Percentiles rank a stretch among this genome's conserved stretches.
phyloP scores from a whole-genome alignment of 345 rosid species.

The Aquilaria malaccensis region DNA sequence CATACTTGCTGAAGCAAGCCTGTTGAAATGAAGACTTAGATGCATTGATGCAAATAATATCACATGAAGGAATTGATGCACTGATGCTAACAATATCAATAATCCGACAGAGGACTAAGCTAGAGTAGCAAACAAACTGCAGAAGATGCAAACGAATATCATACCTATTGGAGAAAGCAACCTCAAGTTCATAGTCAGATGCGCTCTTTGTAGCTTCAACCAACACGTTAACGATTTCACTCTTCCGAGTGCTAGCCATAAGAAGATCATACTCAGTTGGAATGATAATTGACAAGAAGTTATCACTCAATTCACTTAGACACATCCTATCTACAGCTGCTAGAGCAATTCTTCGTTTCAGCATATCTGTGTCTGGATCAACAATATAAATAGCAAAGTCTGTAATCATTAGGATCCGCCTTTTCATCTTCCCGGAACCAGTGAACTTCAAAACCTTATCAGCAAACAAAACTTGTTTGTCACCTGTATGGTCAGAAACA shows the following conservation, averaged over 20 bases:
- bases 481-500: conserved; percentile 38
- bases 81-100: no score
- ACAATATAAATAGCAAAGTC: conserved; percentile 76
- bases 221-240: conserved; percentile 76
- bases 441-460: conserved; percentile 92
- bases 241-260: conserved; percentile 87
- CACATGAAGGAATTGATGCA: no score
- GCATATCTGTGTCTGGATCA: conserved; percentile 71
- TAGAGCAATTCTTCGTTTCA: conserved; percentile 69
- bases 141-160: not conserved
- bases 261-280: conserved; percentile 94
- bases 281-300: conserved; percentile 75
- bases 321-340: conserved; percentile 79
- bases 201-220: conserved; percentile 73
- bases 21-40: no score
- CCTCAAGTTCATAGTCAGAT: conserved; percentile 80
- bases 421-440: conserved; percentile 80
- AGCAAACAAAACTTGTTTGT: conserved; percentile 63
- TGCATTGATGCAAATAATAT: no score
- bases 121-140: not conserved
- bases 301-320: conserved; percentile 79
- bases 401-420: conserved; percentile 59
- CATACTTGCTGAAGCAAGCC: no score
- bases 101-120: no score
- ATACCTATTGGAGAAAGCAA: conserved; percentile 76